A percentile compares a stretch with the other conserved stretches of the same genome.
phyloP scores from a whole-genome alignment of 345 rosid genomes.

The Sonneratia alba region DNA sequence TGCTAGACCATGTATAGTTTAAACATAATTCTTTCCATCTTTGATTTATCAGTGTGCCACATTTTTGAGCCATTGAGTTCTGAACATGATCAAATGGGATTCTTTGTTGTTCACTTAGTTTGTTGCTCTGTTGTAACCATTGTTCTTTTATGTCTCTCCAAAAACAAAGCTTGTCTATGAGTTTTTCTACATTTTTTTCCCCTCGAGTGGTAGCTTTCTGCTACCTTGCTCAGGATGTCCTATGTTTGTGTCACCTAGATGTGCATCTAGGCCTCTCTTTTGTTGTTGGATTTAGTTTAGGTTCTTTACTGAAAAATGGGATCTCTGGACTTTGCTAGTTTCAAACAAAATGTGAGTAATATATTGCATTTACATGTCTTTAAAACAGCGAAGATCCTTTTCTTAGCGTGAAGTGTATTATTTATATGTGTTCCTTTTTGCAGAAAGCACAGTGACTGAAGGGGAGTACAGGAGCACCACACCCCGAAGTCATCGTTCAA shows the following conservation, averaged over 20 bases:
- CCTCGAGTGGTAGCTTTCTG: neutral
- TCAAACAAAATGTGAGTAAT: neutral
- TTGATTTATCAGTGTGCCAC: neutral
- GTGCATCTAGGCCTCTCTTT: neutral
- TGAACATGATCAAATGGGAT: neutral
- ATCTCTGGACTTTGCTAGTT: neutral
- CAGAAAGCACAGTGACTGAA: constrained; percentile 31
- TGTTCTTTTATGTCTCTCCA: no score
- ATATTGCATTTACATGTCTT: neutral
- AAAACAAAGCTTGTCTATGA: no score
- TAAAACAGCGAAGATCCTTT: neutral
- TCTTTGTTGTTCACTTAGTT: no score
- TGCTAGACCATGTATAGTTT: neutral
- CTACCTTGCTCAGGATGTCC: neutral
- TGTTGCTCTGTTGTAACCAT: no score
- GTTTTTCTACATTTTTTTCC: neutral
- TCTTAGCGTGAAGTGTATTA: neutral
- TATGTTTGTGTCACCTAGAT: neutral
- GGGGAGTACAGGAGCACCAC: constrained; percentile 15
- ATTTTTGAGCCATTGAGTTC: neutral
- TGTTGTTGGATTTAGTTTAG: neutral
- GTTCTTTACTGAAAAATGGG: neutral
- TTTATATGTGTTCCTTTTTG: constrained; percentile 7
- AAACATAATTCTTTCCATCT: neutral
- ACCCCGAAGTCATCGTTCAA: constrained; percentile 13